Conservation (phyloP, 441 rosid species). For the Isatis lusitanica region DNA sequence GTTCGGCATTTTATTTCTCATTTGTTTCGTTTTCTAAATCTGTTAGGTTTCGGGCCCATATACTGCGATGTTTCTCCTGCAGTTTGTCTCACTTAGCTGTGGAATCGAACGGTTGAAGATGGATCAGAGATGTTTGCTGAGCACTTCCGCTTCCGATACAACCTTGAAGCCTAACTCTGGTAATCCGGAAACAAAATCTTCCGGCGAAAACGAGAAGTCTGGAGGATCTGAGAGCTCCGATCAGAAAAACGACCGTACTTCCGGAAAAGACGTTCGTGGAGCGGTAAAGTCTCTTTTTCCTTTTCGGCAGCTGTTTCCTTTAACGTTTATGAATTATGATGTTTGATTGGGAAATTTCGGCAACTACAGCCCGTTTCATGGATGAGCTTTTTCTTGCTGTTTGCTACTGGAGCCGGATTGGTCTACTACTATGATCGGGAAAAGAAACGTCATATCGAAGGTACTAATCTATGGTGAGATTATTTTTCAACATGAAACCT, state of each 20-base stretch:
- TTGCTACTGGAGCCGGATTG: constrained; percentile 76
- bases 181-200: constrained; percentile 32
- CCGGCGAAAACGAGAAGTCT: constrained; percentile 52
- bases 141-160: constrained; percentile 32
- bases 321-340: neutral
- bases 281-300: constrained; percentile 56
- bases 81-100: constrained; percentile 37
- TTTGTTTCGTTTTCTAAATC: neutral
- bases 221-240: constrained; percentile 48
- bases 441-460: constrained; percentile 92
- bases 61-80: neutral
- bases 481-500: neutral
- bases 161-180: constrained; percentile 20
- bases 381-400: constrained; percentile 80
- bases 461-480: constrained; percentile 93
- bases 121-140: constrained; percentile 43
- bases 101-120: constrained; percentile 36
- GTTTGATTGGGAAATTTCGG: constrained; percentile 19
- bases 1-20: constrained; percentile 35
- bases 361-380: constrained; percentile 81
- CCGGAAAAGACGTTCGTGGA: constrained; percentile 83
- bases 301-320: no score
- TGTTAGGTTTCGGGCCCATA: neutral
- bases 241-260: constrained; percentile 31
- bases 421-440: constrained; percentile 61